phyloP scores from a whole-genome alignment of 2,329 filamentous ascomycete genomes.

The Zasmidium citrigriseum region DNA sequence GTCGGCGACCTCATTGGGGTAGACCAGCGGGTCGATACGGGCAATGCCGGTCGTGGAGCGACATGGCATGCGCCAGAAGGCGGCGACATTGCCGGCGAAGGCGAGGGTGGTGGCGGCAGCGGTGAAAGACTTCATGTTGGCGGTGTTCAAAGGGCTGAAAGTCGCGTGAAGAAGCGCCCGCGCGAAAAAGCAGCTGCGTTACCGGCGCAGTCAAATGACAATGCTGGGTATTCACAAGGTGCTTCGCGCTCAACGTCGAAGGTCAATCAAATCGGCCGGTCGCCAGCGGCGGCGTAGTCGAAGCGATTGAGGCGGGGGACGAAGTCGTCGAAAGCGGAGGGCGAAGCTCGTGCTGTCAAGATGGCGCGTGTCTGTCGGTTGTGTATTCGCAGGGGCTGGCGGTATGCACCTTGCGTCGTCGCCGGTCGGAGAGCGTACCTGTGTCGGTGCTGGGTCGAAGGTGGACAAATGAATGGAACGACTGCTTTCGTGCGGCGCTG shows the following conservation, averaged over 20 bases:
- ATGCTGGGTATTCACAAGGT: neutral
- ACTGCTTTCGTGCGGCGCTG: conserved; percentile 20
- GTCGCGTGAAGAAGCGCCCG: conserved; percentile 16
- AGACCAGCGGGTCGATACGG: conserved; percentile 76
- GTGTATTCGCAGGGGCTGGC: conserved; percentile 17
- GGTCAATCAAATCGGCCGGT: conserved; percentile 9
- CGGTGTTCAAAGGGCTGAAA: no score
- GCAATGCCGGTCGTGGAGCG: conserved; percentile 68
- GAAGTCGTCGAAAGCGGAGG: no score
- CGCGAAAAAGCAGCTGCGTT: conserved; percentile 19
- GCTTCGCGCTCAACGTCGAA: conserved; percentile 19
- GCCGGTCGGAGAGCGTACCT: conserved; percentile 1
- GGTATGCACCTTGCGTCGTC: conserved; percentile 22
- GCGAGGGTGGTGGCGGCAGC: conserved; percentile 27
- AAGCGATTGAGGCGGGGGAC: no score
- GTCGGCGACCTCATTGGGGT: conserved; percentile 57
- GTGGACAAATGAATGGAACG: conserved; percentile 24
- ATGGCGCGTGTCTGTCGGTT: conserved; percentile 18
- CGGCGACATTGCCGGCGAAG: conserved; percentile 42
- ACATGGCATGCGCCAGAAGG: conserved; percentile 91
- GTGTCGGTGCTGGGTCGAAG: neutral
- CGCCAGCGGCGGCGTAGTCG: conserved; percentile 11
- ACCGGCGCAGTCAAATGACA: conserved; percentile 15
- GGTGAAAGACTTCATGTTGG: conserved; percentile 29
- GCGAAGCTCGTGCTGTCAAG: conserved; percentile 16